Evolutionary conservation across 495 filamentous ascomycete species (phyloP).

Genomic region (Penicillium mononematosum): DNA sequence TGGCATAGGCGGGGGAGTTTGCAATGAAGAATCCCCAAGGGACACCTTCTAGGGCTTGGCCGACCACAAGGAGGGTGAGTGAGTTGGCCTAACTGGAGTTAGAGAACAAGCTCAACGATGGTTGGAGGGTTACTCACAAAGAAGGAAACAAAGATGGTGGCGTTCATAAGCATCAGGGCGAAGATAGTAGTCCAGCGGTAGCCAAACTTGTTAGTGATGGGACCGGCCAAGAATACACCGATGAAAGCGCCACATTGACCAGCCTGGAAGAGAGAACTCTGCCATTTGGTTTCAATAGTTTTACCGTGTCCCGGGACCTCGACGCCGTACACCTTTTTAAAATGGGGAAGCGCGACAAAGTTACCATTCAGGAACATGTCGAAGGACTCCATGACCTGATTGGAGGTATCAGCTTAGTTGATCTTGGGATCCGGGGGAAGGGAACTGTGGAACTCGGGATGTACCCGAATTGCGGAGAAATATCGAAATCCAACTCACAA

Average conservation of each 20-base stretch:
- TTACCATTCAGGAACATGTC: constrained; percentile 42
- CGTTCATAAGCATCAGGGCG: constrained; percentile 57
- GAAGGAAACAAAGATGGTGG: constrained; percentile 67
- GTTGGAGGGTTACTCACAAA: constrained; percentile 40
- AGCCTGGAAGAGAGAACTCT: constrained; percentile 37
- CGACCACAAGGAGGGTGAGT: constrained; percentile 59
- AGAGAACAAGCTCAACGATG: neutral
- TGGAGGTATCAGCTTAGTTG: constrained; percentile 11
- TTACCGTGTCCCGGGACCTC: constrained; percentile 7
- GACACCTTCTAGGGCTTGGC: constrained; percentile 68
- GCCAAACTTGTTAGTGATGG: constrained; percentile 62
- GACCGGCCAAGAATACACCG: constrained; percentile 66
- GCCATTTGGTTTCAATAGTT: constrained; percentile 35
- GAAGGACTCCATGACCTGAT: constrained; percentile 45
- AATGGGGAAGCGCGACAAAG: constrained; percentile 34
- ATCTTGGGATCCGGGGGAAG: neutral
- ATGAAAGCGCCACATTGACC: constrained; percentile 60
- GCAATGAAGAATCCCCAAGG: constrained; percentile 77
- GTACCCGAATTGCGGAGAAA: neutral
- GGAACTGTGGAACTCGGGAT: neutral
- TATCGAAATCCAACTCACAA: constrained; percentile 27
- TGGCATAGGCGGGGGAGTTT: constrained; percentile 67
- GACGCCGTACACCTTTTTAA: constrained; percentile 30
- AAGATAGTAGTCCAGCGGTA: constrained; percentile 65
- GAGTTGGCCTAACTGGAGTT: constrained; percentile 43